Conservation (phyloP, 805 yeast genomes). For the Kluyveromyces dobzhanskii region DNA sequence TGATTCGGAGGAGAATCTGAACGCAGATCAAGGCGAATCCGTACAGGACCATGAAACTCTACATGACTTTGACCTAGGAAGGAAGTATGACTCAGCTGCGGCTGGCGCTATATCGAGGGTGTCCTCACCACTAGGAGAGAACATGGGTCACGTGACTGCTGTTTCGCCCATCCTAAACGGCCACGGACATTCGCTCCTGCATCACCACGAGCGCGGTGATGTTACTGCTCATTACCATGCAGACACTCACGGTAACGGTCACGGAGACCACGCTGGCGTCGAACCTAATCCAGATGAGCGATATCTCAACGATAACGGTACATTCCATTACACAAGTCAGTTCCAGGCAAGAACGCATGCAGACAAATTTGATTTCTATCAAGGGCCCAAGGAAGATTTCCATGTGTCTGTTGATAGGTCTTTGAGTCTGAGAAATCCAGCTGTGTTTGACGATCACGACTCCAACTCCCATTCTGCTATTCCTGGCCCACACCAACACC, state of each 20-base stretch:
- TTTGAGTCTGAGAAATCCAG: slow-evolving; percentile 3
- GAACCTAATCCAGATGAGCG: slow-evolving; percentile 2
- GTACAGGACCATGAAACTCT: not conserved
- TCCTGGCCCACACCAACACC: no score
- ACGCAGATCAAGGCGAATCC: not conserved
- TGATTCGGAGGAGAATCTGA: slow-evolving; percentile 1
- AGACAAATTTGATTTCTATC: slow-evolving; percentile 21
- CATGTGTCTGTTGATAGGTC: slow-evolving; percentile 8
- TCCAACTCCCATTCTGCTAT: no score
- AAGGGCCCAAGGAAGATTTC: not conserved
- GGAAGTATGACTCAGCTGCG: not conserved
- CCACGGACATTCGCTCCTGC: not conserved
- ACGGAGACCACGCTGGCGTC: not conserved
- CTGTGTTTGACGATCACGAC: no score
- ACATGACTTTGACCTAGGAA: not conserved
- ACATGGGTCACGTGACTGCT: not conserved
- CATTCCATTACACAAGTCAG: slow-evolving; percentile 17
- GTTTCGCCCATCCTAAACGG: not conserved
- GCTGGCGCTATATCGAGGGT: not conserved
- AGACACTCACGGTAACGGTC: not conserved
- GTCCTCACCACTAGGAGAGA: not conserved
- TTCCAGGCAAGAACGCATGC: slow-evolving; percentile 20
- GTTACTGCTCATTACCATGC: slow-evolving; percentile 7
- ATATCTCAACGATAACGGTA: not conserved
- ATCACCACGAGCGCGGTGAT: not conserved